Evolutionary conservation across 306 rosid genomes (phyloP).

Genomic region (Rosa rugosa): DNA sequence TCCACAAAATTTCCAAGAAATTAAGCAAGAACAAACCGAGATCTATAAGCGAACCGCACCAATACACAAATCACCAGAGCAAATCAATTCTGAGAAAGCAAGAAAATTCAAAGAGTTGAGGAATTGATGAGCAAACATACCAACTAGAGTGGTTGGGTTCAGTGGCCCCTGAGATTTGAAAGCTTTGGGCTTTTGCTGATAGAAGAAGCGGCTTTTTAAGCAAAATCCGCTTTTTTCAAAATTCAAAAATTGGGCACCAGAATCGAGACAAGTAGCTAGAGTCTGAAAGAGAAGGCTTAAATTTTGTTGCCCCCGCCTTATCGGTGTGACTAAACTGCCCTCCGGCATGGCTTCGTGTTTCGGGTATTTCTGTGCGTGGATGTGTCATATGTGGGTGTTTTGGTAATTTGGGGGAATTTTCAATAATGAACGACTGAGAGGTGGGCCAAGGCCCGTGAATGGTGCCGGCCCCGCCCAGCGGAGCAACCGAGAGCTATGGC

Average conservation of each 20-base stretch:
- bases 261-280: slow-evolving; percentile 9
- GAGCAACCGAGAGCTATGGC: slow-evolving; percentile 2
- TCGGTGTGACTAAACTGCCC: neutral
- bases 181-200: neutral
- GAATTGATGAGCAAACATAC: neutral
- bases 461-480: slow-evolving; percentile 6
- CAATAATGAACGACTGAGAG: neutral
- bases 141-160: neutral
- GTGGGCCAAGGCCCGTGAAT: neutral
- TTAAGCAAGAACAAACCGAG: neutral
- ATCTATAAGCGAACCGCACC: neutral
- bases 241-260: slow-evolving; percentile 1
- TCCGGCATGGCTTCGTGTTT: neutral
- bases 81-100: neutral
- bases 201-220: slow-evolving; percentile 1
- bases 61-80: neutral
- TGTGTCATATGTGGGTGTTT: neutral
- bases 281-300: neutral
- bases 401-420: neutral
- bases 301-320: neutral
- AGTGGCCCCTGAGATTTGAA: neutral
- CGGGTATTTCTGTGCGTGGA: neutral
- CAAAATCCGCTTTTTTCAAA: neutral
- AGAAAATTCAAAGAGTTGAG: neutral
- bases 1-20: neutral